A percentile compares a stretch with the other conserved stretches of the same genome.
Evolutionary conservation across 2,329 filamentous ascomycete species (phyloP).

Genomic region (Cladophialophora psammophila): DNA sequence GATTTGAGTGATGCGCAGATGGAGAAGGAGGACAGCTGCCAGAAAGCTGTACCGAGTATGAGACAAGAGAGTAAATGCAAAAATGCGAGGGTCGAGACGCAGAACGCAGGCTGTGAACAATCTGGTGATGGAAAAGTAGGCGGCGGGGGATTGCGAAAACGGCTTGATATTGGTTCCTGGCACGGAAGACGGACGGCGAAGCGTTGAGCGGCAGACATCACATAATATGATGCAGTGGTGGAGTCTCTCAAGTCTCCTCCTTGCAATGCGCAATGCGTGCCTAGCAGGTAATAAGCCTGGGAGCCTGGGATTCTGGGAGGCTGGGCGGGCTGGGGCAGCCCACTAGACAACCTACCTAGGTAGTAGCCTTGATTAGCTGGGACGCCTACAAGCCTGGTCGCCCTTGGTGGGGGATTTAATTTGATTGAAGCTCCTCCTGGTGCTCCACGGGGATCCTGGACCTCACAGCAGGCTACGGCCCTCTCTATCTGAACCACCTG

Average conservation of each 20-base stretch:
- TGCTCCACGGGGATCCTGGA: background rate
- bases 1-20: slow-evolving; percentile 46
- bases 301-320: background rate
- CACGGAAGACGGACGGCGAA: slow-evolving; percentile 9
- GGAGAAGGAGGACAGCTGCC: slow-evolving; percentile 38
- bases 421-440: slow-evolving; percentile 1
- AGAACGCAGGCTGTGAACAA: slow-evolving; percentile 3
- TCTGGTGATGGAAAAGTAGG: slow-evolving; percentile 6
- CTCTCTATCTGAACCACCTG: background rate
- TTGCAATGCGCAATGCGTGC: too few relatives aligned
- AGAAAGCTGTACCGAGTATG: slow-evolving; percentile 40
- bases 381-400: background rate
- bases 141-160: slow-evolving; percentile 8
- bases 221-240: slow-evolving; percentile 24
- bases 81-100: background rate
- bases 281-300: background rate
- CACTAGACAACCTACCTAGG: background rate
- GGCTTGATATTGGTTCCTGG: background rate
- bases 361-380: background rate
- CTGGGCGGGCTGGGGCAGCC: background rate
- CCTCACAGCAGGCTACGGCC: background rate
- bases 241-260: background rate
- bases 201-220: slow-evolving; percentile 11
- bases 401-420: background rate
- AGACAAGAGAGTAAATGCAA: background rate